phyloP scores from a whole-genome alignment of 305 asterid species.

The Striga hermonthica region DNA sequence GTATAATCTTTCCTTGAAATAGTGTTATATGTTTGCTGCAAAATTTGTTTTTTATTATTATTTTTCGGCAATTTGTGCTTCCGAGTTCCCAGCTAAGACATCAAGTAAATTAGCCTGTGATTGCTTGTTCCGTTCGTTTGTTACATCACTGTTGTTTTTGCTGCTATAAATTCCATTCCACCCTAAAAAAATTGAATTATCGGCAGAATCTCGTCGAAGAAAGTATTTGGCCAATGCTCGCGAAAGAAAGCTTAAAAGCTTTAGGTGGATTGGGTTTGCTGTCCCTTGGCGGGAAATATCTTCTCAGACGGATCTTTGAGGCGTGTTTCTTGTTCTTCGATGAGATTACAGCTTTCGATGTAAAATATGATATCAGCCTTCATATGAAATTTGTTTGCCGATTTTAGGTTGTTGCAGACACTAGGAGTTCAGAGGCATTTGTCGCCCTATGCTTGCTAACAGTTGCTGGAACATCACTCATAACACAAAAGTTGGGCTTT shows the following conservation, averaged over 20 bases:
- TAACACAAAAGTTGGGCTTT: slow-evolving; percentile 91
- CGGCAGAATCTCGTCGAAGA: slow-evolving; percentile 73
- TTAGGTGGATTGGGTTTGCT: slow-evolving; percentile 85
- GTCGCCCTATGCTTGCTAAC: slow-evolving; percentile 97
- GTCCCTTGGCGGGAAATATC: slow-evolving; percentile 87
- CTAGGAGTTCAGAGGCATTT: slow-evolving; percentile 96
- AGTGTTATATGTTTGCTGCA: background rate
- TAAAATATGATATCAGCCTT: slow-evolving; percentile 17
- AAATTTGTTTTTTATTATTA: too few species aligned
- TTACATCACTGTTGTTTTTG: background rate
- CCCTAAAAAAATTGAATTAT: slow-evolving; percentile 29
- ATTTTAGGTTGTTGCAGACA: slow-evolving; percentile 88
- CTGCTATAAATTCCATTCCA: slow-evolving; percentile 34
- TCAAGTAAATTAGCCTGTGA: too few species aligned
- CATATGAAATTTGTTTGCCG: slow-evolving; percentile 34
- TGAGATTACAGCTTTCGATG: slow-evolving; percentile 21
- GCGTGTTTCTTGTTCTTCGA: slow-evolving; percentile 37
- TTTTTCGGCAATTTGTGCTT: background rate
- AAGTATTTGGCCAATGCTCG: slow-evolving; percentile 93
- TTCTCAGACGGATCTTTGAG: slow-evolving; percentile 90
- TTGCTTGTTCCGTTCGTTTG: too few species aligned
- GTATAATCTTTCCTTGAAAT: slow-evolving; percentile 15
- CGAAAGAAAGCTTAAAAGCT: slow-evolving; percentile 90
- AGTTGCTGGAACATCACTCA: slow-evolving; percentile 93
- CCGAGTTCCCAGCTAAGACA: background rate